These are phyloP conservation scores for Vararia minispora DNA, from an alignment of 768 basidiomycete species.

Conservation along the genomic window DNA sequence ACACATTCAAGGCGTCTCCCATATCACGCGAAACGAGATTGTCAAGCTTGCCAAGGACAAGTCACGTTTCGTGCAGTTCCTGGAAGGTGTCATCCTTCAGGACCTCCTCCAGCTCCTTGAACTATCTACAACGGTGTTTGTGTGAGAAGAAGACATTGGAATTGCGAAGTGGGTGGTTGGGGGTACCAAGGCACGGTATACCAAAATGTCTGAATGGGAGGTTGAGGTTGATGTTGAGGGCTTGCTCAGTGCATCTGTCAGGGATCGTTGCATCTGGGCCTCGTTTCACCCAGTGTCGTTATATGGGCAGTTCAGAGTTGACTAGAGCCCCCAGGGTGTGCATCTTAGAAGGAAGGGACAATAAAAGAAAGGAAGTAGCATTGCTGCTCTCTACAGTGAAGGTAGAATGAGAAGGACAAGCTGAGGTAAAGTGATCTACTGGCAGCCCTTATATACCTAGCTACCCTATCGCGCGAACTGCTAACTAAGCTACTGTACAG, in stretches of 20 bases:
- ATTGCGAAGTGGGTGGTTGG: constrained; percentile 51
- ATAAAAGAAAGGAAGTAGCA: no score
- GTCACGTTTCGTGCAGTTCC: constrained; percentile 63
- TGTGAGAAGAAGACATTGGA: constrained; percentile 54
- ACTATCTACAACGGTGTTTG: constrained; percentile 48
- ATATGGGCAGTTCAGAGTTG: not conserved
- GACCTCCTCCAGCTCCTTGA: constrained; percentile 76
- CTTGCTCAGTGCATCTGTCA: constrained; percentile 45
- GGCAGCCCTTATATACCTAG: no score
- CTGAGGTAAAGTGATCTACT: no score
- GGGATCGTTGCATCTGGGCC: no score
- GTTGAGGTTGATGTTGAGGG: constrained; percentile 48
- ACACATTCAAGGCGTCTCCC: constrained; percentile 79
- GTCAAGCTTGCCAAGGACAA: constrained; percentile 50
- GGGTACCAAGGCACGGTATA: constrained; percentile 54
- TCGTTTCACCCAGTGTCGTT: constrained; percentile 1
- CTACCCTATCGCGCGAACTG: no score
- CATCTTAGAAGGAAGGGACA: no score
- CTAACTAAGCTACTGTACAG: no score
- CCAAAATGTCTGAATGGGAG: constrained; percentile 61
- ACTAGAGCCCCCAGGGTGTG: no score
- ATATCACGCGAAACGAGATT: constrained; percentile 50
- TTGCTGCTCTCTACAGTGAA: no score
- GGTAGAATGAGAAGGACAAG: no score
- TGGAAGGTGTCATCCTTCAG: constrained; percentile 76